Conservation (phyloP, 345 rosid species). For the Dipteronia dyeriana region DNA sequence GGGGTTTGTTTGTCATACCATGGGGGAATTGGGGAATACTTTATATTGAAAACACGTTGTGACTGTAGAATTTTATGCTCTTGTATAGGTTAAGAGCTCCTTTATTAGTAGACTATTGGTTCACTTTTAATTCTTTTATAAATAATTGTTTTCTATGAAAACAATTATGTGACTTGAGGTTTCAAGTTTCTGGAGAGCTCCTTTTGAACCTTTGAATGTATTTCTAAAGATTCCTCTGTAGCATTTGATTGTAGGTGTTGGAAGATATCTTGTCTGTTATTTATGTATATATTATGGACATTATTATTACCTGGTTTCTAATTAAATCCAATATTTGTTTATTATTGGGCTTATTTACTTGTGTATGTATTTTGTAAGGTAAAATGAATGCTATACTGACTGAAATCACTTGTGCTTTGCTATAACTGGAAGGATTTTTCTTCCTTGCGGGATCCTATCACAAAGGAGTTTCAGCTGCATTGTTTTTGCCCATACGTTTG, state of each 20-base stretch:
- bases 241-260: not conserved
- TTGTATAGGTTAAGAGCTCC: not conserved
- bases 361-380: constrained; percentile 9
- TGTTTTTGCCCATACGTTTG: not conserved
- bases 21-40: not conserved
- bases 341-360: not conserved
- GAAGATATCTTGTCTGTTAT: constrained; percentile 4
- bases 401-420: constrained; percentile 10
- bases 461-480: not conserved
- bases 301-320: not conserved
- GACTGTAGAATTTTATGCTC: not conserved
- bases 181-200: not conserved
- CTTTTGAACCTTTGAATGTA: not conserved
- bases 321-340: not conserved
- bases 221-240: constrained; percentile 9
- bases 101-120: not conserved
- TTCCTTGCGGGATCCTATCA: not conserved
- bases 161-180: not conserved
- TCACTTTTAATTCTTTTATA: not conserved
- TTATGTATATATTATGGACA: not conserved
- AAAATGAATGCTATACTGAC: not conserved
- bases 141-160: not conserved
- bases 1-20: too few relatives aligned
- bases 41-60: not conserved
- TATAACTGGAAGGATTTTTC: not conserved